These are phyloP conservation scores for Erigeron philadelphicus DNA, from an alignment of 140 eudicot genomes.

Conservation along the genomic window DNA sequence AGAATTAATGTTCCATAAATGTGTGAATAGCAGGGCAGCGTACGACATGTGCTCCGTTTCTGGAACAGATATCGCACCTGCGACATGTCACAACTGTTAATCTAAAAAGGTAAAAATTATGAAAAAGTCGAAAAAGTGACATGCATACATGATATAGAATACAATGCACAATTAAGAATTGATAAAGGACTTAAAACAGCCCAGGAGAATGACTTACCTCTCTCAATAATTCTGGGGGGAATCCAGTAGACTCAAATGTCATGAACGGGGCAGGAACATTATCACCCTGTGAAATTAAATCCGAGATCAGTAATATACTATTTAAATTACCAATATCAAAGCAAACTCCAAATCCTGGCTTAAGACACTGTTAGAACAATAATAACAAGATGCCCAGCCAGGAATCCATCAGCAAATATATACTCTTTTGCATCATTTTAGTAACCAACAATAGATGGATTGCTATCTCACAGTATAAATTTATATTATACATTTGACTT, in stretches of 20 bases:
- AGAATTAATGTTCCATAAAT: conserved; percentile 55
- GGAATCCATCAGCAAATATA: neutral
- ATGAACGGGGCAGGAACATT: conserved; percentile 91
- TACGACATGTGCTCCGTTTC: conserved; percentile 99
- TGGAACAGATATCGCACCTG: conserved; percentile 99
- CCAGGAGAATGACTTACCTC: conserved; percentile 61
- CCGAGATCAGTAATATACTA: conserved; percentile 9
- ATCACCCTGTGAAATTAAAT: conserved; percentile 61
- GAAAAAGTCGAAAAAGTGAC: conserved; percentile 7
- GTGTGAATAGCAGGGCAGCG: conserved; percentile 92
- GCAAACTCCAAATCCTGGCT: neutral
- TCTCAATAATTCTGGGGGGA: conserved; percentile 77
- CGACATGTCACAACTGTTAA: conserved; percentile 67
- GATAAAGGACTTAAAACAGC: neutral
- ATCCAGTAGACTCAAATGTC: conserved; percentile 88
- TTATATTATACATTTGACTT: neutral
- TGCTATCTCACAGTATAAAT: neutral
- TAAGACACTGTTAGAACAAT: neutral
- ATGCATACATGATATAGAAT: conserved; percentile 7
- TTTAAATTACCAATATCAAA: neutral
- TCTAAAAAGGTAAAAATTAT: conserved; percentile 31
- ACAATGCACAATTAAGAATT: neutral
- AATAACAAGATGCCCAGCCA: neutral
- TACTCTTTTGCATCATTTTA: neutral
- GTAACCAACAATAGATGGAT: neutral